Evolutionary conservation across 139 green algal species (phyloP).

Genomic region (Micractinium conductrix): DNA sequence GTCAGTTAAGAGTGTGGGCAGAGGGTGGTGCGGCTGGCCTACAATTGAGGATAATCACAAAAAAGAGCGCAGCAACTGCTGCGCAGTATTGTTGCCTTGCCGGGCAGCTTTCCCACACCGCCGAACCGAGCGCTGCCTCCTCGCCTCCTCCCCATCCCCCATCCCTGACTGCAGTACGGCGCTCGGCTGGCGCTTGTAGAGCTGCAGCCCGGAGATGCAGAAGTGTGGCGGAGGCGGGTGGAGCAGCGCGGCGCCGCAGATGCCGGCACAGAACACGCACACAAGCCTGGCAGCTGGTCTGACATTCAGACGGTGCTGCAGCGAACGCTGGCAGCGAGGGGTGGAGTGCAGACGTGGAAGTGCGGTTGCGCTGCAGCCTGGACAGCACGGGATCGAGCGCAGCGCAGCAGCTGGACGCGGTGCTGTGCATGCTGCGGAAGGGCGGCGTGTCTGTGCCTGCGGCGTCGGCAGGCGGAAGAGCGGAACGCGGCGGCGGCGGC

Average conservation of each 20-base stretch:
- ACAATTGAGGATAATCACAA: no score
- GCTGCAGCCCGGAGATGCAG: constrained; percentile 44
- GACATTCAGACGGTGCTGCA: constrained; percentile 54
- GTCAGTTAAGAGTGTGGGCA: neutral
- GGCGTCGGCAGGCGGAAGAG: neutral
- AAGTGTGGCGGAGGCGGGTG: constrained; percentile 58
- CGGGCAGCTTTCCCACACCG: neutral
- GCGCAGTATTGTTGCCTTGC: neutral
- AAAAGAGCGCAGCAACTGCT: no score
- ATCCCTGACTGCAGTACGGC: constrained; percentile 1
- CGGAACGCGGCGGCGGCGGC: no score
- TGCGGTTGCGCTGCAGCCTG: neutral
- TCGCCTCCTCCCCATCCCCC: neutral
- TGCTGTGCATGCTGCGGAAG: constrained; percentile 10
- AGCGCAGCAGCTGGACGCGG: neutral
- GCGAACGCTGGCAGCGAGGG: constrained; percentile 10
- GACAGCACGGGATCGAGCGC: constrained; percentile 16
- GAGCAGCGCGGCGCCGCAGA: constrained; percentile 49
- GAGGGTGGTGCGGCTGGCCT: neutral
- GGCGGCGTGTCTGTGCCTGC: neutral
- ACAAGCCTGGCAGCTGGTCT: constrained; percentile 70
- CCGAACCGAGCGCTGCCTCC: neutral
- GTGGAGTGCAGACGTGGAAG: neutral
- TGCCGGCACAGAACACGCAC: constrained; percentile 2
- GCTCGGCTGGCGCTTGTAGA: constrained; percentile 66